Base-by-base conservation (phyloP, 2,329 filamentous ascomycete species). In the Aphanoascus verrucosus region DNA sequence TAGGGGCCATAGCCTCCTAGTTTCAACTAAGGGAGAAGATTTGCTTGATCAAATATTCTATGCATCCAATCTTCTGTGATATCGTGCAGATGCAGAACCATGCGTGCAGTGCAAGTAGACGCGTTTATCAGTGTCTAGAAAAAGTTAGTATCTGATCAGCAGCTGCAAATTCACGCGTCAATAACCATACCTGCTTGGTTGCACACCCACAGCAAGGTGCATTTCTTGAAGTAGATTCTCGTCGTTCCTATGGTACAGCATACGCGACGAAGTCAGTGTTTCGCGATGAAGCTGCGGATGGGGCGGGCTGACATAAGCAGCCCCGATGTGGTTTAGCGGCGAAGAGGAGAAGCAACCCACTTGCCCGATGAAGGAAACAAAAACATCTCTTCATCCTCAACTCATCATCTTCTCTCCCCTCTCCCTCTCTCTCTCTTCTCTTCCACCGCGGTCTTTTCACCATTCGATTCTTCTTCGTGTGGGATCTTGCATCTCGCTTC, bases 291-390 rank as follows among this genome's bases (percentile, higher is more conserved):
- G 19, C 23, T 44, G 11, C 17, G 23, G 15, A 23, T 23, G 15
- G 19, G 17, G n/a, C 11, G 7, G n/a, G 23, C 17, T 52, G 40
- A 52, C 40, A 52, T 52, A 52, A 52, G 31, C 49, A 32, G 31
- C 48, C 40, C 51, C 6, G 38, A 35, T 47, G 34, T 14, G 14
- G 51, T 9, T 23, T 53, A 53, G 51, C 51, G 51, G 14, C 1
- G 1, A 2, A 28, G 31, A 14, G 34, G 19, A 52, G 49, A 31
- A 19, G 42, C 51, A 40, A 43, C 42, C 51, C 51, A 47, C 42
- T 41, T 53, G 37, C 51, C 43, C 34, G 23, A 46, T 32, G 51
- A 32, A 47, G 44, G 48, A 35, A 53, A 53, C 55, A 57, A 55
- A 57, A 46, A 55, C 15, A 20, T 37, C 55, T 23, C 42, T 41